Conservation (phyloP, 1,284 basidiomycete genomes). For the Cutaneotrichosporon sp. region DNA sequence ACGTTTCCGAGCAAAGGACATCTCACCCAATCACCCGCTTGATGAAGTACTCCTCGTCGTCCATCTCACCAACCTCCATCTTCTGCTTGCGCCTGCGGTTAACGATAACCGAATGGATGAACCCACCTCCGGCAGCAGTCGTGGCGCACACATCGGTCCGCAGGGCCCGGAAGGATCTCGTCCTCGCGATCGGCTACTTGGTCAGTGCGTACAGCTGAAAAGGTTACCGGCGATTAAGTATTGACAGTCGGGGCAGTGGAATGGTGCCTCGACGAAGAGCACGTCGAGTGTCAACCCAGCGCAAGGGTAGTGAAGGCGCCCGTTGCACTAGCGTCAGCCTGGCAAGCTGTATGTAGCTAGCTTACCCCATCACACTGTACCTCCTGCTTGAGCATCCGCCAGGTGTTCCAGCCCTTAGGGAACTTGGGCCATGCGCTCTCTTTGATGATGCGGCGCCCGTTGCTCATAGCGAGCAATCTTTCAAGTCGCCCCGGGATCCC, state of each 20-base stretch:
- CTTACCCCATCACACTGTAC: slow-evolving; percentile 12
- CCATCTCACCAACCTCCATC: slow-evolving; percentile 16
- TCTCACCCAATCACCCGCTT: slow-evolving; percentile 21
- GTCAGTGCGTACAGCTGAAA: neutral
- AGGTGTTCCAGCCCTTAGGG: neutral
- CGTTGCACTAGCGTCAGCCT: neutral
- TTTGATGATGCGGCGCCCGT: neutral
- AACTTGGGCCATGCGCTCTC: slow-evolving; percentile 1
- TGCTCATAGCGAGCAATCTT: neutral
- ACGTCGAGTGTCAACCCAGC: slow-evolving; percentile 1
- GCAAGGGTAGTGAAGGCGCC: slow-evolving; percentile 12
- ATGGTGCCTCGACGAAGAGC: neutral
- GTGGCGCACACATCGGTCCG: slow-evolving; percentile 23
- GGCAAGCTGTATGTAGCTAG: neutral
- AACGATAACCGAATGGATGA: neutral
- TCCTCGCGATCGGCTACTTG: slow-evolving; percentile 13
- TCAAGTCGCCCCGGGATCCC: neutral
- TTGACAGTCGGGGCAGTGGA: slow-evolving; percentile 16
- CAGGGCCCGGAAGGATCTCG: slow-evolving; percentile 17
- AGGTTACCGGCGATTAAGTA: neutral
- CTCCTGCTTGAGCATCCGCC: slow-evolving; percentile 12
- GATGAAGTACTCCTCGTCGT: slow-evolving; percentile 18
- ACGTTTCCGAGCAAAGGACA: no score
- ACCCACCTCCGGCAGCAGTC: slow-evolving; percentile 25
- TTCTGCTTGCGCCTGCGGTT: slow-evolving; percentile 19